Percentiles rank a stretch among this genome's conserved stretches.
Conservation (phyloP, 2,329 filamentous ascomycete species). For the Proliferodiscus dingleyae region DNA sequence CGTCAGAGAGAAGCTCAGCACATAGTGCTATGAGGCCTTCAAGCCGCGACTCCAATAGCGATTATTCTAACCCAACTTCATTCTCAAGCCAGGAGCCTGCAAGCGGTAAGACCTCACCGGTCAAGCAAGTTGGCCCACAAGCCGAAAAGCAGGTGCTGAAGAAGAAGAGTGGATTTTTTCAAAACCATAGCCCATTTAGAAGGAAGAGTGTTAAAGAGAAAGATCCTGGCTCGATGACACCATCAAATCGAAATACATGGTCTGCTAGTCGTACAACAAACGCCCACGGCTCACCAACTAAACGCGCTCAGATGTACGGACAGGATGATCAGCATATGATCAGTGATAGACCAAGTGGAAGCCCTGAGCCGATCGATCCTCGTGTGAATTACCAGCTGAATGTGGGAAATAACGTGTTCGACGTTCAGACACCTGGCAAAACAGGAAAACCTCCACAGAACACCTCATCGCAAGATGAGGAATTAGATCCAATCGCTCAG, state of each 20-base stretch:
- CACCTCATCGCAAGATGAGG: conserved; percentile 46
- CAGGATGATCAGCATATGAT: conserved; percentile 32
- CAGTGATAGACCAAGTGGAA: conserved; percentile 47
- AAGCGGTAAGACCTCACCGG: conserved; percentile 68
- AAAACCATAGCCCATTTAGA: conserved; percentile 86
- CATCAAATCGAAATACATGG: conserved; percentile 56
- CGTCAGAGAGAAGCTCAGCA: conserved; percentile 62
- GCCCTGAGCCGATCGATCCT: conserved; percentile 84
- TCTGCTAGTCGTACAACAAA: conserved; percentile 30
- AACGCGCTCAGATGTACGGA: conserved; percentile 38
- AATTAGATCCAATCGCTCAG: conserved; percentile 82
- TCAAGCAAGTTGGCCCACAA: conserved; percentile 53
- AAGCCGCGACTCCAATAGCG: conserved; percentile 84
- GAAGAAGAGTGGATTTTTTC: conserved; percentile 81
- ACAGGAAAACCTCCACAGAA: conserved; percentile 39
- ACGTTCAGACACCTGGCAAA: conserved; percentile 75
- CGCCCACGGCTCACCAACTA: conserved; percentile 25
- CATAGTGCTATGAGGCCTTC: conserved; percentile 68
- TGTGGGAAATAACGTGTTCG: conserved; percentile 92
- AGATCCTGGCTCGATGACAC: conserved; percentile 39
- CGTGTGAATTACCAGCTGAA: conserved; percentile 90
- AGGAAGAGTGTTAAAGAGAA: conserved; percentile 83
- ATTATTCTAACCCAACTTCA: conserved; percentile 84
- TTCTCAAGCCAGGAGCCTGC: conserved; percentile 79
- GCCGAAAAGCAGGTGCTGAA: conserved; percentile 63